phyloP scores from a whole-genome alignment of 2,329 filamentous ascomycete genomes.

The Sporothrix dimorphospora region DNA sequence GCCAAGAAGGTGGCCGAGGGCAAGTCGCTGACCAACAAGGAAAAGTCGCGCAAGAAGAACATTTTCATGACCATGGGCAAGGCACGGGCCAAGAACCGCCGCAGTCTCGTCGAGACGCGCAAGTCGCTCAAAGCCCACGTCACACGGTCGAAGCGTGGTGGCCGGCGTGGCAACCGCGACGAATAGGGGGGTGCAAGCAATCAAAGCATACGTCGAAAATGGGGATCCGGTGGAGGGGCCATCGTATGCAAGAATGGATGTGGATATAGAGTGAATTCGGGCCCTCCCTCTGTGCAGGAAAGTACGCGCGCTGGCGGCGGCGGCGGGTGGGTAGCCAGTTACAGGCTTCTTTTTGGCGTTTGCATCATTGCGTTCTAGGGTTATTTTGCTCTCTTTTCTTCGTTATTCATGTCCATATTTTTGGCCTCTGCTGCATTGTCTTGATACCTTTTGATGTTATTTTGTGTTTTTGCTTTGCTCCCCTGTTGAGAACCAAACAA shows the following conservation, averaged over 20 bases:
- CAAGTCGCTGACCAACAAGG: conserved; percentile 96
- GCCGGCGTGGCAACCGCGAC: conserved; percentile 71
- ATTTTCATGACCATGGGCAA: conserved; percentile 98
- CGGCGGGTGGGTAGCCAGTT: not conserved
- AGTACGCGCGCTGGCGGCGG: not conserved
- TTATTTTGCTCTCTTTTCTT: not conserved
- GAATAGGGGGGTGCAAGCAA: conserved; percentile 33
- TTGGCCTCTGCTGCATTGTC: not conserved
- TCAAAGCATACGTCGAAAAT: conserved; percentile 1
- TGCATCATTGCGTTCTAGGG: not conserved
- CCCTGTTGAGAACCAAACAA: not conserved
- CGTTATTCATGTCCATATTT: not conserved
- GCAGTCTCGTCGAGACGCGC: conserved; percentile 83
- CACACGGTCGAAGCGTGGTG: conserved; percentile 80
- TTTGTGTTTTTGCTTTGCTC: not conserved
- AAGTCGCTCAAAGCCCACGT: conserved; percentile 81
- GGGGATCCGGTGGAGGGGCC: not conserved
- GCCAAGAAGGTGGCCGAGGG: conserved; percentile 85
- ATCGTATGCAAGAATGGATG: not conserved
- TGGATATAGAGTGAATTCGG: not conserved
- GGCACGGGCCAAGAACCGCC: conserved; percentile 93
- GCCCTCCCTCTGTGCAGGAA: not conserved
- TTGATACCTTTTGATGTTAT: not conserved
- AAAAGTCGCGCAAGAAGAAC: conserved; percentile 97
- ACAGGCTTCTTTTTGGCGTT: not conserved